Evolutionary conservation across 495 filamentous ascomycete genomes (phyloP).

Genomic region (Bacidia gigantensis): DNA sequence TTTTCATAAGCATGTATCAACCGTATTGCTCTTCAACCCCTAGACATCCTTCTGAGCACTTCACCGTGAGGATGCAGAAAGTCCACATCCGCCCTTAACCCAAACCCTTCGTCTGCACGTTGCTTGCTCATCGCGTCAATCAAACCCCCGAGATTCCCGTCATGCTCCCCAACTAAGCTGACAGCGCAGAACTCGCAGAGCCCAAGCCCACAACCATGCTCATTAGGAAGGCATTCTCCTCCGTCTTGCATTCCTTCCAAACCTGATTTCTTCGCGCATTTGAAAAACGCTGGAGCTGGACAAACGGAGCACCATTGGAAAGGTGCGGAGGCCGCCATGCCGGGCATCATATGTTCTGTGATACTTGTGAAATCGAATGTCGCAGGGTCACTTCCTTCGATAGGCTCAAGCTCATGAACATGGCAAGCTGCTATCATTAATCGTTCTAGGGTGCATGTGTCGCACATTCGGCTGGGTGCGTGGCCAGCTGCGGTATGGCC

Average conservation of each 20-base stretch:
- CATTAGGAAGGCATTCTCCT: not conserved
- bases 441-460: constrained; percentile 23
- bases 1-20: too few relatives aligned
- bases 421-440: constrained; percentile 23
- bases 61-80: constrained; percentile 18
- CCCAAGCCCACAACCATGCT: constrained; percentile 28
- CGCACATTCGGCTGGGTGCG: constrained; percentile 27
- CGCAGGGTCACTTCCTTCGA: constrained; percentile 13
- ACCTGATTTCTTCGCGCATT: constrained; percentile 18
- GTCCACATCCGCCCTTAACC: constrained; percentile 27
- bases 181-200: constrained; percentile 28
- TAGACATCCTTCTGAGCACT: constrained; percentile 11
- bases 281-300: constrained; percentile 25
- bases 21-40: not conserved
- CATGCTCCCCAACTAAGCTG: constrained; percentile 14
- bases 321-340: constrained; percentile 6
- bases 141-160: constrained; percentile 22
- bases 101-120: constrained; percentile 15
- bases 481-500: constrained; percentile 23
- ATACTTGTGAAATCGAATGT: constrained; percentile 20
- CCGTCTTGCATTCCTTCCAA: constrained; percentile 12
- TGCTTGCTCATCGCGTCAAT: constrained; percentile 14
- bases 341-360: constrained; percentile 16
- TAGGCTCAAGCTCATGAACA: constrained; percentile 19
- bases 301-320: constrained; percentile 31